phyloP scores from a whole-genome alignment of 176 grass and related monocot species.

The Sorghum bicolor region Sorghum_bicolor_NCBIv3 NC_012873.2:55473501-55474000 shows the following conservation, averaged over 20 bases:
- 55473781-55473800: not conserved
- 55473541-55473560: too few relatives aligned
- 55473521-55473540: too few relatives aligned
- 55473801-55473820: too few relatives aligned
- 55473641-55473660: not conserved
- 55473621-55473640: not conserved
- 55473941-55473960: not conserved
- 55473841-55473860: not conserved
- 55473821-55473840: not conserved
- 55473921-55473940: conserved; percentile 2
- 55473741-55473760: not conserved
- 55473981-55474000: not conserved
- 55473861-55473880: conserved; percentile 9
- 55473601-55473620: not conserved
- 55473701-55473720: not conserved
- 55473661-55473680: not conserved
- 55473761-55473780: not conserved
- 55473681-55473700: not conserved
- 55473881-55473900: not conserved
- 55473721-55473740: not conserved
- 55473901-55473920: not conserved
- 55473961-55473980: not conserved
- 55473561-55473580: too few relatives aligned
- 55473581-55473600: not conserved
- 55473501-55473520: too few relatives aligned